Conservation (phyloP, 768 basidiomycete species). For the Russula vinacea region DNA sequence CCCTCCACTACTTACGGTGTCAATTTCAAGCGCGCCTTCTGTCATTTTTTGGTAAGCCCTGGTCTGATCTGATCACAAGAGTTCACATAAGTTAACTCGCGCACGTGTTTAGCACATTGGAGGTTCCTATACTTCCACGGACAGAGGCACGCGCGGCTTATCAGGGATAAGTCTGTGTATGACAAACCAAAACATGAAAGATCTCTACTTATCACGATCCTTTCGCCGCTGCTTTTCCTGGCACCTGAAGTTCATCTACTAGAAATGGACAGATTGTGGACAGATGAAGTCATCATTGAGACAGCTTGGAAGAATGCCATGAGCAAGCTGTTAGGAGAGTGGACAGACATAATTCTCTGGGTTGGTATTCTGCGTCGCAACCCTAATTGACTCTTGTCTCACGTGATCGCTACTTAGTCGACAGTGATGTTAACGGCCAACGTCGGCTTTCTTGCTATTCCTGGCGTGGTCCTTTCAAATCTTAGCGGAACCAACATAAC, state of each 20-base stretch:
- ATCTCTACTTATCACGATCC: conserved; percentile 4
- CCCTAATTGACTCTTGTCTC: neutral
- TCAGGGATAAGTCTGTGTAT: neutral
- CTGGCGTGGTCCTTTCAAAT: conserved; percentile 29
- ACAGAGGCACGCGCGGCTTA: conserved; percentile 10
- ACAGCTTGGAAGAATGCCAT: conserved; percentile 15
- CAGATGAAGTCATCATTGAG: conserved; percentile 13
- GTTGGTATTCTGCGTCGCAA: neutral
- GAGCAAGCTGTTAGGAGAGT: conserved; percentile 9
- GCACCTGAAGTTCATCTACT: conserved; percentile 21
- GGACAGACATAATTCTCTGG: conserved; percentile 14
- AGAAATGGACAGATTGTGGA: conserved; percentile 14
- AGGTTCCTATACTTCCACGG: conserved; percentile 23
- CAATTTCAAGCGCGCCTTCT: conserved; percentile 15
- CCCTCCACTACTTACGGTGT: neutral
- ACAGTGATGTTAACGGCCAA: conserved; percentile 38
- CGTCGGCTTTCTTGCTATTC: conserved; percentile 39
- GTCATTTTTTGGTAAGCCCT: conserved; percentile 16
- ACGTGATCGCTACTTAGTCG: conserved; percentile 26
- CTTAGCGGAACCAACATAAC: neutral
- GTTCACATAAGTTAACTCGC: neutral
- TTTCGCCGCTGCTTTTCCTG: conserved; percentile 16
- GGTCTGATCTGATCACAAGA: neutral
- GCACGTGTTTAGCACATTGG: conserved; percentile 13
- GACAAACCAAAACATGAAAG: neutral